phyloP scores from a whole-genome alignment of 2,329 filamentous ascomycete genomes.

The Trichocomaceae sp. region DNA sequence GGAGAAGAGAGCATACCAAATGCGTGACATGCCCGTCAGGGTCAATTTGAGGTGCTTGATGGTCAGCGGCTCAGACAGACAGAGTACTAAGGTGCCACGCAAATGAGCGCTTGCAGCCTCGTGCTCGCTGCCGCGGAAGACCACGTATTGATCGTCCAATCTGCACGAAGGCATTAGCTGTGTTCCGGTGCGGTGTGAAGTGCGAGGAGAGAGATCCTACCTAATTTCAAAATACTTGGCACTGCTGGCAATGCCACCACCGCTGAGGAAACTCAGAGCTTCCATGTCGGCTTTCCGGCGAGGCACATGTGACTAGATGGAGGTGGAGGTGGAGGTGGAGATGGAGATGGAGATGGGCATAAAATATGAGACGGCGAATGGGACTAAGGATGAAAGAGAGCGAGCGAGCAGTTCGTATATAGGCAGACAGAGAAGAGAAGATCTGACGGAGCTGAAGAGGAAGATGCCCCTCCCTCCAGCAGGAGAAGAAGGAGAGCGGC shows the following conservation, averaged over 20 bases:
- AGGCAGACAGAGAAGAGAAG: not conserved
- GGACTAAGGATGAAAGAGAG: not conserved
- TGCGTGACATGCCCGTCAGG: constrained; percentile 61
- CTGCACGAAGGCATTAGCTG: constrained; percentile 39
- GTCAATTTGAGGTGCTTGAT: constrained; percentile 68
- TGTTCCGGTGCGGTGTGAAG: not conserved
- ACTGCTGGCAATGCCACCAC: constrained; percentile 36
- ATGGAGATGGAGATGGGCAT: not conserved
- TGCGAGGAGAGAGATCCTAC: constrained; percentile 22
- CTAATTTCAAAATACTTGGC: constrained; percentile 47
- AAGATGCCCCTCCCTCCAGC: constrained; percentile 1
- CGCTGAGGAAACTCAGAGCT: constrained; percentile 43
- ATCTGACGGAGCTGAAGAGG: not conserved
- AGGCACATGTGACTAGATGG: not conserved
- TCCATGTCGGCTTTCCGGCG: constrained; percentile 20
- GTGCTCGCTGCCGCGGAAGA: constrained; percentile 67
- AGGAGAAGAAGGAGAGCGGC: constrained; percentile 1
- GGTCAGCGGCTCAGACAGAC: constrained; percentile 60
- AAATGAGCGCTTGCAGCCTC: constrained; percentile 70
- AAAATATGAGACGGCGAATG: not conserved
- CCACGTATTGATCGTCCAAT: constrained; percentile 70
- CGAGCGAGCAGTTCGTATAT: not conserved
- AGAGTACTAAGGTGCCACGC: constrained; percentile 67
- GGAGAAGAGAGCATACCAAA: constrained; percentile 51
- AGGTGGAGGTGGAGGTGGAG: not conserved